Percentiles rank a stretch among this genome's conserved stretches.
These are phyloP conservation scores for Fraxinus sp. DNA, from an alignment of 305 asterid genomes.

Conservation along the genomic window DNA sequence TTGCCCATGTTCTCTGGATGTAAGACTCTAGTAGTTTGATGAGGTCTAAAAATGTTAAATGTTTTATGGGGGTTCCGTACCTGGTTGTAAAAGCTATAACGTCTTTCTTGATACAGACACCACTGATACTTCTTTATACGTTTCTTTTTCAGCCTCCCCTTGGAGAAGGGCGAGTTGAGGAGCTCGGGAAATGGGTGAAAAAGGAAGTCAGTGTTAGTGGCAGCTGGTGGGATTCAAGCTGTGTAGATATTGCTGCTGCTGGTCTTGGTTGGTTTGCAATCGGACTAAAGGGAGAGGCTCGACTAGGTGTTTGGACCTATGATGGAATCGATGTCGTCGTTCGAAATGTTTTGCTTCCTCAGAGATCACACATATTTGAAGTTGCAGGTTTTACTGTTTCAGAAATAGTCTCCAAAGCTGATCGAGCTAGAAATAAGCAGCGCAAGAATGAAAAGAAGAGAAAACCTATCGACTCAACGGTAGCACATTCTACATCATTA, in stretches of 20 bases:
- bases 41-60: not conserved
- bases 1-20: not conserved
- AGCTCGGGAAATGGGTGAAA: slow-evolving; percentile 78
- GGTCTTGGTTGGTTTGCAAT: slow-evolving; percentile 94
- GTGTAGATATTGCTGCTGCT: slow-evolving; percentile 67
- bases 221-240: slow-evolving; percentile 66
- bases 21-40: not conserved
- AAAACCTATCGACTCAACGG: slow-evolving; percentile 17
- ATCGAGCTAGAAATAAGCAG: slow-evolving; percentile 49
- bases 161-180: slow-evolving; percentile 56
- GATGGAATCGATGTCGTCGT: slow-evolving; percentile 64
- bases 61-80: not conserved
- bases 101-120: not conserved
- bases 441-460: slow-evolving; percentile 37
- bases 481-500: slow-evolving; percentile 21
- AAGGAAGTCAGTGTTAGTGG: slow-evolving; percentile 60
- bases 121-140: not conserved
- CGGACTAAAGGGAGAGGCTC: slow-evolving; percentile 80
- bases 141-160: slow-evolving; percentile 71
- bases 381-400: slow-evolving; percentile 83
- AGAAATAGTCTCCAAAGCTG: slow-evolving; percentile 71
- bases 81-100: not conserved
- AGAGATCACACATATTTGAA: slow-evolving; percentile 60
- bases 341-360: slow-evolving; percentile 72
- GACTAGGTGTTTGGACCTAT: slow-evolving; percentile 69